Evolutionary conservation across 2,329 filamentous ascomycete genomes (phyloP).

Genomic region (Pestalotiopsis sp.): DNA sequence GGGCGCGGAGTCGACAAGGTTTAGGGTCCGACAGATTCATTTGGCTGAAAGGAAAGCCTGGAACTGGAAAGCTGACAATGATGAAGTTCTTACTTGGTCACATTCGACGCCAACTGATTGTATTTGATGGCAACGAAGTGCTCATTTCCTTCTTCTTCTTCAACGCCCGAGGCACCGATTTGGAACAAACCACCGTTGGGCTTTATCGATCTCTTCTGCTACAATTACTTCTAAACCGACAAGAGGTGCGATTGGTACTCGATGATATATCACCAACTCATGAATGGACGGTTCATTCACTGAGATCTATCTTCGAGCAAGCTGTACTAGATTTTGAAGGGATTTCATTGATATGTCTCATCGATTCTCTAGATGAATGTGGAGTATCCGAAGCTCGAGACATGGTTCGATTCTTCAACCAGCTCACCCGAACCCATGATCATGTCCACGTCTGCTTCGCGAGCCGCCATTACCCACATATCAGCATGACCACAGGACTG

Average conservation of each 20-base stretch:
- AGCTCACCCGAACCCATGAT: conserved; percentile 30
- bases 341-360: conserved; percentile 15
- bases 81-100: conserved; percentile 10
- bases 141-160: conserved; percentile 50
- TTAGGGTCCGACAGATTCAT: neutral
- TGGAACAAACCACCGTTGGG: conserved; percentile 40
- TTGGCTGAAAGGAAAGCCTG: conserved; percentile 14
- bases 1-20: neutral
- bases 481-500: conserved; percentile 31
- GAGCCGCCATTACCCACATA: conserved; percentile 45
- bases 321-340: conserved; percentile 6
- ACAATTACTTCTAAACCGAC: no score
- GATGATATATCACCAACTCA: conserved; percentile 14
- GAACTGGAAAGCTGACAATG: conserved; percentile 12
- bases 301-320: conserved; percentile 11
- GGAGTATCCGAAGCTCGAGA: conserved; percentile 16
- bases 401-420: conserved; percentile 18
- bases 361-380: conserved; percentile 25
- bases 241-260: conserved; percentile 17
- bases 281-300: neutral
- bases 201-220: no score
- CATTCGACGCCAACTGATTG: neutral
- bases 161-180: conserved; percentile 41
- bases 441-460: conserved; percentile 27
- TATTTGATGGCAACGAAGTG: conserved; percentile 28